phyloP scores from a whole-genome alignment of 257 asterid genomes.

The Nicotiana benthamiana region DNA sequence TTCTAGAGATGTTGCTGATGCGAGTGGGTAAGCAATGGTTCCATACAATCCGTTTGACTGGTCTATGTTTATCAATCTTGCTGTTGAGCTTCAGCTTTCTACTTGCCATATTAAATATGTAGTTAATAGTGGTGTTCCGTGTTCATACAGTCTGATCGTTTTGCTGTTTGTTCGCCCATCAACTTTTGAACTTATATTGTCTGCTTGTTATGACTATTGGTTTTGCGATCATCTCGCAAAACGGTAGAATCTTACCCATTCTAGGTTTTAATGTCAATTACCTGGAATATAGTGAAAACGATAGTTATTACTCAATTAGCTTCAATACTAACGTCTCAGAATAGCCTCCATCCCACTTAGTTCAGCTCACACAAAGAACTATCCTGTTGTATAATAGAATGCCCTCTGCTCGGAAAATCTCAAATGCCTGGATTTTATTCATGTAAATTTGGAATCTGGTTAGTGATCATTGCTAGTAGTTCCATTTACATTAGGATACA shows the following conservation, averaged over 20 bases:
- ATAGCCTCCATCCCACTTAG: not conserved
- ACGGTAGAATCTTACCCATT: too few relatives aligned
- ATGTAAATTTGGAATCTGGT: not conserved
- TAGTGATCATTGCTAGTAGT: not conserved
- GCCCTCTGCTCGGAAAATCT: not conserved
- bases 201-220: not conserved
- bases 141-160: not conserved
- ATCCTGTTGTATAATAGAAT: not conserved
- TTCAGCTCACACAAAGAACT: not conserved
- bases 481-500: not conserved
- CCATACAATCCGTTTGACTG: not conserved
- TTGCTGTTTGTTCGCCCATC: not conserved
- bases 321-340: not conserved
- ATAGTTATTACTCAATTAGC: not conserved
- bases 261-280: not conserved
- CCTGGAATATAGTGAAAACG: not conserved
- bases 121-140: not conserved
- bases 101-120: not conserved
- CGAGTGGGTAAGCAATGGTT: constrained; percentile 30
- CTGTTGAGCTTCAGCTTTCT: not conserved
- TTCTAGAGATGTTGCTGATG: constrained; percentile 31
- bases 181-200: not conserved
- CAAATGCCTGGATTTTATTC: not conserved
- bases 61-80: not conserved
- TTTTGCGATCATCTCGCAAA: not conserved